Evolutionary conservation across 73 alveolate species (phyloP), one percentile per base, ranked within the genome.

Genomic region (Diophrys sp.): DNA sequence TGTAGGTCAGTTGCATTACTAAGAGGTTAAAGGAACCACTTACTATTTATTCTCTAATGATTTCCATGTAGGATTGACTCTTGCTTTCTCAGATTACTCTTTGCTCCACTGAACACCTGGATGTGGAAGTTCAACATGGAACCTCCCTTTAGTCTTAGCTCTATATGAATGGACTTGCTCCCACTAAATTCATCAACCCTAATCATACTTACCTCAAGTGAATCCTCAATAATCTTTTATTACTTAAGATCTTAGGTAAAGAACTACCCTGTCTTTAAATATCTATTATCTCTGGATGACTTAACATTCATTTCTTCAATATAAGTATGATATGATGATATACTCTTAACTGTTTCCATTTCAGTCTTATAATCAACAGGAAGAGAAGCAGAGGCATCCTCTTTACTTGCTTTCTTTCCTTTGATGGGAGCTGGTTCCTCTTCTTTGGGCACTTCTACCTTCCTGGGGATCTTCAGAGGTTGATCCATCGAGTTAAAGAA

Each of bases 81-180:
- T 78, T 27, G 26, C 23, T n/a, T 71, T 31, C 80, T 78, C 70
- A 1, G 29, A 18, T 33, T 71, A 66, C 29, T 78, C 87, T 11
- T 30, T 1, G 1, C 14, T 67, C 87, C 87, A 78, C 29, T 66
- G 25, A 2, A 29, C 71, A 5, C 68, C 73, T 2, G 73, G 26
- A 31, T 30, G 44, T 25, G 79, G 81, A 68, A 78, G 29, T 23
- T 31, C 23, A 14, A 68, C 74, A 23, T 2, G 31, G 30, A 78
- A 78, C 74, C 81, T 78, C 31, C 87, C 87, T 24, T 68, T 78
- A 0, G 87, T 78, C 29, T 78, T 78, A 24, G 33, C 0, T 29
- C 57, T 78, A 28, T 68, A 77, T 23, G 1, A 8, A 18, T 5
- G 27, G 1, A 2, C 23, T 77, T 69, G 5, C 27, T 77, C 67